Evolutionary conservation across 2,329 filamentous ascomycete species (phyloP), one percentile per base, ranked within the genome.

Genomic region (Sarocladium oryzae): DNA sequence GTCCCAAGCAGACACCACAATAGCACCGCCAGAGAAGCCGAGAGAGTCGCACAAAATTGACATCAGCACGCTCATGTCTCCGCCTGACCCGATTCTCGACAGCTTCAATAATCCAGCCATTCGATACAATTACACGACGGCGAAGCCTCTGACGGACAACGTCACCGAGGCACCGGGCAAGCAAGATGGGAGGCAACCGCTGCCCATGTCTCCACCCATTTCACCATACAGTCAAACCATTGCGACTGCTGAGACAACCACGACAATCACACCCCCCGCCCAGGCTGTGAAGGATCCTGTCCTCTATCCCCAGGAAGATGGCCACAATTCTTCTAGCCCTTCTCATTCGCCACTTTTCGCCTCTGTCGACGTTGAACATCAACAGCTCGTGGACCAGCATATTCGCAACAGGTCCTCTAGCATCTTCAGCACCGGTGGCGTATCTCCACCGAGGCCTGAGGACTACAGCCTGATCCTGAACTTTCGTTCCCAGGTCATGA

Each of bases 11-110:
- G 50, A 52, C 43, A 54, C 52, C 52, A 52, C 62, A 58, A 65
- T 64, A 62, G 61, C 59, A 26, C 63, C 65, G 45, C 63, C 63
- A 41, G 58, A 60, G 51, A 59, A 20, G 45, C 61, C 20, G 54
- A 57, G 49, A 55, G 56, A 56, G 20, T 28, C 57, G 4, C 75
- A 70, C 61, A 77, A 75, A 56, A 59, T 74, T 50, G 70, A 75
- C 55, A 77, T 79, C 56, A 74, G 64, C 67, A 82, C 70, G 54
- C 68, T 84, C 53, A 82, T 84, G 75, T 84, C 81, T 20, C 81
- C 81, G 28, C 81, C 81, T 20, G 80, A 83, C 33, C 69, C 70
- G n/a, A 62, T 71, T 30, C 73, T 71, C 46, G 79, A 84, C 56
- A 79, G 65, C 58, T 84, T 82, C 62, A 65, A 58, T 43, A 66